Evolutionary conservation across 75 land plant species (phyloP).

Genomic region (Cunninghamia lanceolata): DNA sequence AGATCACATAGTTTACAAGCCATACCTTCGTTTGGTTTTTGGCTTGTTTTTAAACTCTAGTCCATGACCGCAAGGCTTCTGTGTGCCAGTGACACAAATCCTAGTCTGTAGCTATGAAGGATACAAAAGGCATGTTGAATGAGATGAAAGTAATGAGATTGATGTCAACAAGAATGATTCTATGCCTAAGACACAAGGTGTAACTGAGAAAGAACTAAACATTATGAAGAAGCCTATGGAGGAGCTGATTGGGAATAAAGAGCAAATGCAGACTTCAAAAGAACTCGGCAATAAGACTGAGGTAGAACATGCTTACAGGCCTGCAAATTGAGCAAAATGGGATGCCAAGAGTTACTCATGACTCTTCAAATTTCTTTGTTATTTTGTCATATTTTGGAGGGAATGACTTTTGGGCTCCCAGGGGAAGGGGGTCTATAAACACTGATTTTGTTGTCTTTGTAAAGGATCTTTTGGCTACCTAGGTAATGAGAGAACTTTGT

Average conservation of each 20-base stretch:
- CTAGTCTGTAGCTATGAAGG: conserved; percentile 66
- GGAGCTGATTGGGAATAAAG: conserved; percentile 32
- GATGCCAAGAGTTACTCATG: too few relatives aligned
- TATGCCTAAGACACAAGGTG: conserved; percentile 8
- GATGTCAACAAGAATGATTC: not conserved
- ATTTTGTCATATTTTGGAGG: too few relatives aligned
- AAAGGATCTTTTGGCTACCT: too few relatives aligned
- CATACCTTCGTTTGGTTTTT: too few relatives aligned
- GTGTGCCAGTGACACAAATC: conserved; percentile 41
- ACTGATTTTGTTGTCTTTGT: too few relatives aligned
- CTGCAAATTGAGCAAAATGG: not conserved
- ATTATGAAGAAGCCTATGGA: conserved; percentile 53
- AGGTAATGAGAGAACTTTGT: too few relatives aligned
- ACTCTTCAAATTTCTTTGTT: too few relatives aligned
- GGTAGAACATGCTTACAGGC: not conserved
- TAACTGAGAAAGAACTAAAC: conserved; percentile 35
- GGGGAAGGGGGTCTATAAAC: too few relatives aligned
- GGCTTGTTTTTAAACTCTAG: too few relatives aligned
- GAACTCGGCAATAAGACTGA: not conserved
- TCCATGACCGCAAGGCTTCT: too few relatives aligned
- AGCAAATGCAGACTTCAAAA: not conserved
- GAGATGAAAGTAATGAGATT: not conserved
- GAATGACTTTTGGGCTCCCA: too few relatives aligned
- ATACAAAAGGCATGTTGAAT: conserved; percentile 21
- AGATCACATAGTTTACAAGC: too few relatives aligned